Percentiles rank a stretch among this genome's conserved stretches.
phyloP scores from a whole-genome alignment of 768 basidiomycete genomes.

The Termitomyces bulborhizus region DNA sequence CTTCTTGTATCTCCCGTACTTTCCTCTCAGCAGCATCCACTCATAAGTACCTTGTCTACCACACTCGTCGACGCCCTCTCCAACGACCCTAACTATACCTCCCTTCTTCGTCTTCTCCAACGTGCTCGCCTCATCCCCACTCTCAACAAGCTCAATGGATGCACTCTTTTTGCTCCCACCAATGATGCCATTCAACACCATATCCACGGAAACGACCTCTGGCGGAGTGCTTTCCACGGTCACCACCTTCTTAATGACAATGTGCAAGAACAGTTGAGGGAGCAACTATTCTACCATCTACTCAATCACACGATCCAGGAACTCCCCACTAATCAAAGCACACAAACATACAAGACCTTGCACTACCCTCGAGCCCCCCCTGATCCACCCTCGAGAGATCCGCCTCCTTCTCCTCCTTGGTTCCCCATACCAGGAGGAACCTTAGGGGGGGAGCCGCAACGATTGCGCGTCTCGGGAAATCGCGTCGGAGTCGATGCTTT shows the following conservation, averaged over 20 bases:
- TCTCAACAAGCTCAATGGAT: slow-evolving; percentile 75
- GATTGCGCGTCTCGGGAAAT: slow-evolving; percentile 55
- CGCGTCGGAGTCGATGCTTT: slow-evolving; percentile 73
- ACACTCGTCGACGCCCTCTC: slow-evolving; percentile 79
- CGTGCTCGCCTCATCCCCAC: slow-evolving; percentile 85
- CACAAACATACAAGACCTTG: slow-evolving; percentile 50
- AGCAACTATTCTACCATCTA: slow-evolving; percentile 92
- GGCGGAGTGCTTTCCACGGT: slow-evolving; percentile 32
- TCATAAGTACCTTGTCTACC: slow-evolving; percentile 26
- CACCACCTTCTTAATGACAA: slow-evolving; percentile 58
- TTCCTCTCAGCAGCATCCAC: slow-evolving; percentile 26
- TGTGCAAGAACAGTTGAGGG: slow-evolving; percentile 74
- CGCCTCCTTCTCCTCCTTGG: slow-evolving; percentile 80
- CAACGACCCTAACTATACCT: slow-evolving; percentile 70
- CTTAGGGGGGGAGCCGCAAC: slow-evolving; percentile 77
- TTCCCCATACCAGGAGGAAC: slow-evolving; percentile 78
- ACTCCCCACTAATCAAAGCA: slow-evolving; percentile 32
- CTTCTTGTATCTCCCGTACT: slow-evolving; percentile 23
- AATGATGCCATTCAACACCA: slow-evolving; percentile 78
- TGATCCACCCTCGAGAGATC: slow-evolving; percentile 59
- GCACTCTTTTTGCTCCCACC: slow-evolving; percentile 92
- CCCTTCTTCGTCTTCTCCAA: slow-evolving; percentile 73
- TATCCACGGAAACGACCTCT: slow-evolving; percentile 26
- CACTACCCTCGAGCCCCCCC: slow-evolving; percentile 59
- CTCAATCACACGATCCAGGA: slow-evolving; percentile 70